Percentiles rank a stretch among this genome's conserved stretches.
Evolutionary conservation across 805 yeast genomes (phyloP).

Genomic region (Kuraishia molischiana): DNA sequence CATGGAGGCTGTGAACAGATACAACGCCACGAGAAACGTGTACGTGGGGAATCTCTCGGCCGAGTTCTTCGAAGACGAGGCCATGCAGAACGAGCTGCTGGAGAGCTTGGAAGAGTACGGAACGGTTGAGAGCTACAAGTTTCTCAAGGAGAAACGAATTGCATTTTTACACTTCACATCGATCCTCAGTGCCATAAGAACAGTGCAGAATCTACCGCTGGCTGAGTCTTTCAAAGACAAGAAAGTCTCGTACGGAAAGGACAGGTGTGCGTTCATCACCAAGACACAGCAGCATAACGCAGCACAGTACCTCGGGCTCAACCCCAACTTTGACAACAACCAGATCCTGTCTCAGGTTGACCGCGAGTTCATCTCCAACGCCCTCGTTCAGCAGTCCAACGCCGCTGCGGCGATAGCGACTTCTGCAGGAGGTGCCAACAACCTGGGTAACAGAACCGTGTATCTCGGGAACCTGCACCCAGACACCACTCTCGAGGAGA

Average conservation of each 20-base stretch:
- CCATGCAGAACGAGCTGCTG: constrained; percentile 20
- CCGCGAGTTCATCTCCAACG: constrained; percentile 54
- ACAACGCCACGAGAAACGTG: constrained; percentile 90
- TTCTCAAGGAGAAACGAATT: constrained; percentile 70
- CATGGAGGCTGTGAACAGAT: constrained; percentile 64
- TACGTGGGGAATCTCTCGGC: constrained; percentile 69
- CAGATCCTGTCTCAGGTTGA: constrained; percentile 44
- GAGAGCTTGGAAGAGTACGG: constrained; percentile 70
- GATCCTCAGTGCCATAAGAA: constrained; percentile 77
- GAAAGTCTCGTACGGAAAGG: constrained; percentile 87
- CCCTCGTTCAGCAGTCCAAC: constrained; percentile 85
- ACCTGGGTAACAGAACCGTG: constrained; percentile 88
- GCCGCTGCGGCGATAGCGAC: constrained; percentile 98
- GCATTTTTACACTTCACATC: constrained; percentile 89
- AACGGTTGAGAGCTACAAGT: constrained; percentile 73
- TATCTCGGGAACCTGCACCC: constrained; percentile 86
- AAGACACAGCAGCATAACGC: constrained; percentile 96
- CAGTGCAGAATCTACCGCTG: constrained; percentile 65
- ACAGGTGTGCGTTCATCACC: constrained; percentile 89
- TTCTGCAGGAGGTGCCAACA: constrained; percentile 86
- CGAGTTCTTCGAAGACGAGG: constrained; percentile 54
- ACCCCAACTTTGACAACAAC: constrained; percentile 75
- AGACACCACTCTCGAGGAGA: constrained; percentile 81
- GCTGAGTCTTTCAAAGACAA: constrained; percentile 62
- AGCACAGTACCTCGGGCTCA: constrained; percentile 85